These are phyloP conservation scores for Borealophlyctis nickersoniae DNA, from an alignment of 192 early-diverging fungal species.

Conservation along the genomic window DNA sequence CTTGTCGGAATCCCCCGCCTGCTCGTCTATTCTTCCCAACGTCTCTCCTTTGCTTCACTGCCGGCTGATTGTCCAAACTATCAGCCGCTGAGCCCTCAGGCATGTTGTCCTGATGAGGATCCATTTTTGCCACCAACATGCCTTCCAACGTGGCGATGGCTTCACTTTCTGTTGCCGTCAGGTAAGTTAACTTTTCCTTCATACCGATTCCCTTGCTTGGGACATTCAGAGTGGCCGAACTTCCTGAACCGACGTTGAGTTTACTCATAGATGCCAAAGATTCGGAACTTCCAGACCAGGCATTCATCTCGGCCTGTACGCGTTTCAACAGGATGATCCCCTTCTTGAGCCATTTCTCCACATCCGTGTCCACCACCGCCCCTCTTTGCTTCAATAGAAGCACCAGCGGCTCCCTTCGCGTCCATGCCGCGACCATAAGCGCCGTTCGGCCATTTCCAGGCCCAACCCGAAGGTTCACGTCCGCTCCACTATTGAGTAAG, in stretches of 20 bases:
- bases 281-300: slow-evolving; percentile 21
- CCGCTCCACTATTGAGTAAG: slow-evolving; percentile 40
- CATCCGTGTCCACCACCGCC: slow-evolving; percentile 31
- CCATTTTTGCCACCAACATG: too few relatives aligned
- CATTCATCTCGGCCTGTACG: slow-evolving; percentile 29
- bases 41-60: slow-evolving; percentile 21
- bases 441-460: slow-evolving; percentile 32
- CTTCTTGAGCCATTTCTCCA: slow-evolving; percentile 37
- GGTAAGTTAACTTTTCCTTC: background rate
- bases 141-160: background rate
- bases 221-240: too few relatives aligned
- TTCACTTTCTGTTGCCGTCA: background rate
- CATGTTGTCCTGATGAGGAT: too few relatives aligned
- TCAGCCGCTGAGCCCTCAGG: too few relatives aligned
- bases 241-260: background rate
- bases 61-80: too few relatives aligned
- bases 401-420: slow-evolving; percentile 29
- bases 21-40: background rate
- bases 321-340: slow-evolving; percentile 41
- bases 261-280: background rate
- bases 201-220: background rate
- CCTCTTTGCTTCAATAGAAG: slow-evolving; percentile 27
- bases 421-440: slow-evolving; percentile 50
- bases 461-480: slow-evolving; percentile 37
- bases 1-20: slow-evolving; percentile 25